Conservation (phyloP, 768 basidiomycete genomes). For the Imleria badia region DNA sequence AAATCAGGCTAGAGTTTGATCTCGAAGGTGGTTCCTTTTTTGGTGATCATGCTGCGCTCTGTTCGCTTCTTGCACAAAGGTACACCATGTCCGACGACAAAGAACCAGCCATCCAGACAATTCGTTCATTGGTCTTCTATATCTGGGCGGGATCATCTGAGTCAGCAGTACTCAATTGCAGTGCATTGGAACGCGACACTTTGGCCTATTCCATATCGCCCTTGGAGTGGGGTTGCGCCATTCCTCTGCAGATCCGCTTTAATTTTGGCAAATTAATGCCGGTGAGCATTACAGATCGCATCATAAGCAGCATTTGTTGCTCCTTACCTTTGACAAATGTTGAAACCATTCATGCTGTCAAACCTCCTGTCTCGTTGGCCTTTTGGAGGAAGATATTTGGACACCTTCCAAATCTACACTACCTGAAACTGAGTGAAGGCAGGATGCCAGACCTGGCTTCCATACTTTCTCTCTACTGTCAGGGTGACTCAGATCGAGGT, state of each 20-base stretch:
- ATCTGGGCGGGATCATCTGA: too few species aligned
- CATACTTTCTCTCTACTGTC: too few species aligned
- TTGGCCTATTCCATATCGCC: too few species aligned
- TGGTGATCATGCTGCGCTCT: background rate
- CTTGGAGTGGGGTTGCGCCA: background rate
- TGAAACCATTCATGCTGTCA: background rate
- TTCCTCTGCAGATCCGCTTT: background rate
- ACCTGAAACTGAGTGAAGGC: background rate
- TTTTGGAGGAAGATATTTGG: conserved; percentile 3
- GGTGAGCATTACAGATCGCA: too few species aligned
- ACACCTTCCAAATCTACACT: background rate
- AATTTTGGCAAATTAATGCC: too few species aligned
- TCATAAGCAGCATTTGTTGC: background rate
- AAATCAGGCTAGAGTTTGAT: background rate
- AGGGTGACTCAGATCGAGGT: background rate
- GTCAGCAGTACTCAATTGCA: too few species aligned
- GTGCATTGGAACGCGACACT: too few species aligned
- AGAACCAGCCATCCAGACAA: background rate
- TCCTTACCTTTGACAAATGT: background rate
- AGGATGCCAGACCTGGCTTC: background rate
- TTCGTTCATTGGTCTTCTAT: background rate
- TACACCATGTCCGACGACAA: background rate
- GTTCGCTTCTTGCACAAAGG: background rate
- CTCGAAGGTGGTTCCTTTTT: too few species aligned
- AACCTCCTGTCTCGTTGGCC: too few species aligned